These are phyloP conservation scores for Crithidia fasciculata DNA, from an alignment of 208 protist genomes.

Conservation along the genomic window DNA sequence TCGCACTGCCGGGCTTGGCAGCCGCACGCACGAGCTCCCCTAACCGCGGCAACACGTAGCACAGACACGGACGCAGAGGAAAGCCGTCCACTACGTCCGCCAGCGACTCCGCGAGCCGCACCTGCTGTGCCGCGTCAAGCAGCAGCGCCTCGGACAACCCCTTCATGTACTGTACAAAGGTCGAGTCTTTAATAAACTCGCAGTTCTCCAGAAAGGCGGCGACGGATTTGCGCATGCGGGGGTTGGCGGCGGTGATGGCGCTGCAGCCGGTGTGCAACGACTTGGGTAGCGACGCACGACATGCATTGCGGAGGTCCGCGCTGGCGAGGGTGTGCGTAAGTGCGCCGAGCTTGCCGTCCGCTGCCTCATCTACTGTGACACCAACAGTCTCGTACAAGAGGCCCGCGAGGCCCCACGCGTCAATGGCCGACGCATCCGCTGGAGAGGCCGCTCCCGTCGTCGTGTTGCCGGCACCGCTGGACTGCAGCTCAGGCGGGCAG, in stretches of 20 bases:
- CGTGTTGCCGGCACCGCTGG: slow-evolving; percentile 1
- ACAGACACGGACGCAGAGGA: slow-evolving; percentile 60
- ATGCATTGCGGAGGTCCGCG: slow-evolving; percentile 33
- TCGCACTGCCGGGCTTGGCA: slow-evolving; percentile 22
- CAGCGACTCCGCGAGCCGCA: slow-evolving; percentile 67
- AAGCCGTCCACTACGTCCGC: slow-evolving; percentile 47
- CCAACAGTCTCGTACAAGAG: slow-evolving; percentile 78
- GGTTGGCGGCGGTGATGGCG: slow-evolving; percentile 53
- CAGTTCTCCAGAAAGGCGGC: slow-evolving; percentile 51
- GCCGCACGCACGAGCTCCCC: slow-evolving; percentile 60
- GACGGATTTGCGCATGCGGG: slow-evolving; percentile 51
- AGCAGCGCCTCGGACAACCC: slow-evolving; percentile 71
- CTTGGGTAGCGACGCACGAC: slow-evolving; percentile 46
- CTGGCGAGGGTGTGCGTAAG: slow-evolving; percentile 23
- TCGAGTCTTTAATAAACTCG: slow-evolving; percentile 63
- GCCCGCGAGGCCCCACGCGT: slow-evolving; percentile 82
- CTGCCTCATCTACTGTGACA: slow-evolving; percentile 29
- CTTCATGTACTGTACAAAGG: slow-evolving; percentile 67
- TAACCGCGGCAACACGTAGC: slow-evolving; percentile 66
- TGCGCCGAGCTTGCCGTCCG: slow-evolving; percentile 21
- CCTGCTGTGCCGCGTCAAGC: slow-evolving; percentile 61
- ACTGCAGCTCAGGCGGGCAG: slow-evolving; percentile 40
- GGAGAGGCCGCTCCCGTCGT: neutral
- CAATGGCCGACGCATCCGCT: slow-evolving; percentile 41
- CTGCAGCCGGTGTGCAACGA: slow-evolving; percentile 56